Evolutionary conservation across 371 early-diverging fungal species (phyloP), one percentile per base, ranked within the genome.

Genomic region (Mucor irregularis): DNA sequence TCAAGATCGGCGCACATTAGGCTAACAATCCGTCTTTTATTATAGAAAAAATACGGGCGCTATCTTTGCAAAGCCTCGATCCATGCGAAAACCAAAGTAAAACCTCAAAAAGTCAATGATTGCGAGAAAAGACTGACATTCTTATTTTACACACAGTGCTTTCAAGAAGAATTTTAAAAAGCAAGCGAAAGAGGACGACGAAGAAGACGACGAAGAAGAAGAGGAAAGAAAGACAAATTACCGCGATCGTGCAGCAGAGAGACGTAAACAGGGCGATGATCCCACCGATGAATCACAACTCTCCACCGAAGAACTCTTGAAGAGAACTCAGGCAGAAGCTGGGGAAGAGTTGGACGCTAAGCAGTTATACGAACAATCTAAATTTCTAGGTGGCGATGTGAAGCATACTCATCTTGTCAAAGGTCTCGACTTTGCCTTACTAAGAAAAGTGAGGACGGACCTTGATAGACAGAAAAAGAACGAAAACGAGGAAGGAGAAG

Each of bases 381-480:
- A 96, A 66, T 93, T 80, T 61, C 71, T 96, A 14, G 96, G 95
- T 49, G 96, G 96, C 26, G 93, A 93, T 71, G 68, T 79, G 2
- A 75, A 85, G 24, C 93, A 90, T 60, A 94, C 96, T 2, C 96
- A 95, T 76, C 70, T 95, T 49, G 96, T 96, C 40, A 94, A 93
- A 53, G 96, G 96, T 13, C 74, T 96, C 11, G 96, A 95, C 66
- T 93, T 74, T 70, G 82, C 90, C 1, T 75, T 96, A 14, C 65
- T 95, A 29, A 71, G 80, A 38, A 86, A 88, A 67, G 80, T 86
- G 4, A 79, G 91, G 16, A 66, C 66, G 33, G 75, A 78, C 40
- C 45, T 66, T 10, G 28, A 22, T 1, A 58, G 54, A 17, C 52
- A 57, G 26, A 40, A 59, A 11, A 38, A 40, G 40, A 46, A 67